Conservation (phyloP, 768 basidiomycete species). For the Leucogyrophana mollusca region DNA sequence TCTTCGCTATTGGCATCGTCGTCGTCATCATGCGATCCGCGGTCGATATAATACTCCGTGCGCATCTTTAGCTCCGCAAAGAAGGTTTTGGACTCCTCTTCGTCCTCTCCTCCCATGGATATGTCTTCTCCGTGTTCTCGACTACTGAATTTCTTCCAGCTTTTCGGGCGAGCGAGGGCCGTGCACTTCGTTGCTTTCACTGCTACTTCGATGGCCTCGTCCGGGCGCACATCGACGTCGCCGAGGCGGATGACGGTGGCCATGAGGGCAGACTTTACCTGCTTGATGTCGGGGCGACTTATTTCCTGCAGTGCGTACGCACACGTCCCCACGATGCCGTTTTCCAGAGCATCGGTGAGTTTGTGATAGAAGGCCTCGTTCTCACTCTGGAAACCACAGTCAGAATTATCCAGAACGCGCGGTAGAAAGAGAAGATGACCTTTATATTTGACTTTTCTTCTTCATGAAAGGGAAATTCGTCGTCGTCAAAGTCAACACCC, state of each 20-base stretch:
- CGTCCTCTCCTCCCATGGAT: slow-evolving; percentile 24
- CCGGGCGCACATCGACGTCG: slow-evolving; percentile 59
- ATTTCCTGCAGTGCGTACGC: slow-evolving; percentile 26
- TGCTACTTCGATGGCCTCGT: slow-evolving; percentile 72
- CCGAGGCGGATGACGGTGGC: slow-evolving; percentile 76
- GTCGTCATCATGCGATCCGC: slow-evolving; percentile 34
- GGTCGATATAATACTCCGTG: slow-evolving; percentile 60
- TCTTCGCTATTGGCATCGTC: slow-evolving; percentile 33
- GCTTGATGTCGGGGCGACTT: slow-evolving; percentile 57
- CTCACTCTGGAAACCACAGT: slow-evolving; percentile 41
- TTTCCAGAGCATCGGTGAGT: slow-evolving; percentile 36
- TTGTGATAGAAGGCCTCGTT: slow-evolving; percentile 75
- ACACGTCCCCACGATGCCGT: slow-evolving; percentile 29
- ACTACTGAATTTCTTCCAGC: slow-evolving; percentile 75
- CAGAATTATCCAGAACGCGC: neutral
- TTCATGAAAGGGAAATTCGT: slow-evolving; percentile 59
- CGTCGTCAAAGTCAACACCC: slow-evolving; percentile 88
- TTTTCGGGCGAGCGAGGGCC: slow-evolving; percentile 61
- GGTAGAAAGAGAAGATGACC: slow-evolving; percentile 31
- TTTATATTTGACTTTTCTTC: slow-evolving; percentile 71
- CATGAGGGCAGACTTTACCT: slow-evolving; percentile 63
- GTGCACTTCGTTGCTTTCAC: slow-evolving; percentile 84
- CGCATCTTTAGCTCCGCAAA: slow-evolving; percentile 43
- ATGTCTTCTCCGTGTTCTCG: slow-evolving; percentile 32
- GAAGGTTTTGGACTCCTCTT: slow-evolving; percentile 22